Percentiles rank a stretch among this genome's conserved stretches.
Conservation (phyloP, 768 basidiomycete species). For the Pleurotus djamor region DNA sequence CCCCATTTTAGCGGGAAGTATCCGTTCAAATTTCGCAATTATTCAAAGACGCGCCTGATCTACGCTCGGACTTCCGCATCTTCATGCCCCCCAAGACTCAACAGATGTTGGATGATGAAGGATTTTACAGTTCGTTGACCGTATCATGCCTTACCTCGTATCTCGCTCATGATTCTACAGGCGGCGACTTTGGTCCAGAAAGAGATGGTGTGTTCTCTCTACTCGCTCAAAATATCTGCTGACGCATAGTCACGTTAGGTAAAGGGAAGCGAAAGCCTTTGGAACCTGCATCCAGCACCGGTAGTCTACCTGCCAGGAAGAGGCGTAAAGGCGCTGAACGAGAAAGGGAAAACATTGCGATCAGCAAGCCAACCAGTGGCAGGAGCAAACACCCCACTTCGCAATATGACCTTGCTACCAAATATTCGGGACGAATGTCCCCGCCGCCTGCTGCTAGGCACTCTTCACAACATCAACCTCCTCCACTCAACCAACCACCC, state of each 20-base stretch:
- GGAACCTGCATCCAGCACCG: slow-evolving; percentile 33
- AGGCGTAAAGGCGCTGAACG: slow-evolving; percentile 57
- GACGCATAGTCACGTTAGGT: slow-evolving; percentile 17
- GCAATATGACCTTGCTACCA: slow-evolving; percentile 35
- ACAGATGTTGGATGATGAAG: slow-evolving; percentile 45
- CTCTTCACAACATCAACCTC: slow-evolving; percentile 7
- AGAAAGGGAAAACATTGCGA: slow-evolving; percentile 25
- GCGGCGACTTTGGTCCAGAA: background rate
- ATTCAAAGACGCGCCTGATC: slow-evolving; percentile 75
- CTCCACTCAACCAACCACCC: slow-evolving; percentile 9
- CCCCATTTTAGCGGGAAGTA: slow-evolving; percentile 52
- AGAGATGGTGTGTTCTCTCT: background rate
- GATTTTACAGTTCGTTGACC: slow-evolving; percentile 11
- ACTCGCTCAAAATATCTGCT: background rate
- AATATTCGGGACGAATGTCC: slow-evolving; percentile 31
- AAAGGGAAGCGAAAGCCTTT: slow-evolving; percentile 37
- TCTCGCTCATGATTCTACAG: background rate
- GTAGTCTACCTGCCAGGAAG: slow-evolving; percentile 56
- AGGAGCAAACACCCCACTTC: slow-evolving; percentile 33
- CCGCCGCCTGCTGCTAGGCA: slow-evolving; percentile 17
- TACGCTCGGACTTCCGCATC: slow-evolving; percentile 69
- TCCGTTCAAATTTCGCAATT: slow-evolving; percentile 64
- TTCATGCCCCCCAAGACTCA: slow-evolving; percentile 70
- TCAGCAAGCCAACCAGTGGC: slow-evolving; percentile 34
- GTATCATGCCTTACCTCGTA: background rate